Evolutionary conservation across 2,329 filamentous ascomycete species (phyloP).

Genomic region (Beauveria brongniartii): DNA sequence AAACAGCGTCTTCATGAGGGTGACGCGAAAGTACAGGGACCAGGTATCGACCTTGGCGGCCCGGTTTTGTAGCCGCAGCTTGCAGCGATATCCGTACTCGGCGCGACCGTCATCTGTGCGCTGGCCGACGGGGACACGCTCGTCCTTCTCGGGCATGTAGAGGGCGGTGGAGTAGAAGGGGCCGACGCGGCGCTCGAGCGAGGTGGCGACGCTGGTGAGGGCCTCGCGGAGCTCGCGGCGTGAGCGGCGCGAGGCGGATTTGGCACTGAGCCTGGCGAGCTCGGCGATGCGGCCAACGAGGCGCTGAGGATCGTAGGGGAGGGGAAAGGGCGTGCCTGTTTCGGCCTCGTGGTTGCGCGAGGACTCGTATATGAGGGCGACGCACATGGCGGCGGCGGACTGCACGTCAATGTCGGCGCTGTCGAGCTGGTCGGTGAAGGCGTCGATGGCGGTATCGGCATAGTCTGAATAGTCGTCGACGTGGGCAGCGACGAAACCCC

Average conservation of each 20-base stretch:
- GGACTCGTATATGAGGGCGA: conserved; percentile 76
- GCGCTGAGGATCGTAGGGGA: conserved; percentile 42
- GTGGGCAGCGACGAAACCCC: conserved; percentile 72
- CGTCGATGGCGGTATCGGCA: conserved; percentile 66
- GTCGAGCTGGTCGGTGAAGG: conserved; percentile 78
- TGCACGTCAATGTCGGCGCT: conserved; percentile 66
- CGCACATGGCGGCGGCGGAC: conserved; percentile 68
- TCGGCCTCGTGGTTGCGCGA: conserved; percentile 41
- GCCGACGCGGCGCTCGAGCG: conserved; percentile 44
- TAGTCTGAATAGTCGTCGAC: conserved; percentile 65
- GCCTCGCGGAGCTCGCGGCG: conserved; percentile 39
- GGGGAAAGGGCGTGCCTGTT: conserved; percentile 39
- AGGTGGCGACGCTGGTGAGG: conserved; percentile 45
- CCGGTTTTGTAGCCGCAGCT: conserved; percentile 38
- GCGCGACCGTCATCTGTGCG: conserved; percentile 34
- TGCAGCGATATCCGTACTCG: conserved; percentile 46
- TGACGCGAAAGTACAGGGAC: conserved; percentile 41
- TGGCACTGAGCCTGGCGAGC: conserved; percentile 39
- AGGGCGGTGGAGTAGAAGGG: conserved; percentile 45
- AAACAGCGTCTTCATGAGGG: conserved; percentile 40
- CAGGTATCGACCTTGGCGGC: conserved; percentile 41
- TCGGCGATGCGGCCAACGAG: conserved; percentile 40
- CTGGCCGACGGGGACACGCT: conserved; percentile 33
- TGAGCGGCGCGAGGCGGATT: conserved; percentile 41
- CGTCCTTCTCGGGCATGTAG: conserved; percentile 31